A percentile compares a stretch with the other conserved stretches of the same genome.
These are phyloP conservation scores for Calycina marina DNA, from an alignment of 2,329 filamentous ascomycete species.

Conservation along the genomic window DNA sequence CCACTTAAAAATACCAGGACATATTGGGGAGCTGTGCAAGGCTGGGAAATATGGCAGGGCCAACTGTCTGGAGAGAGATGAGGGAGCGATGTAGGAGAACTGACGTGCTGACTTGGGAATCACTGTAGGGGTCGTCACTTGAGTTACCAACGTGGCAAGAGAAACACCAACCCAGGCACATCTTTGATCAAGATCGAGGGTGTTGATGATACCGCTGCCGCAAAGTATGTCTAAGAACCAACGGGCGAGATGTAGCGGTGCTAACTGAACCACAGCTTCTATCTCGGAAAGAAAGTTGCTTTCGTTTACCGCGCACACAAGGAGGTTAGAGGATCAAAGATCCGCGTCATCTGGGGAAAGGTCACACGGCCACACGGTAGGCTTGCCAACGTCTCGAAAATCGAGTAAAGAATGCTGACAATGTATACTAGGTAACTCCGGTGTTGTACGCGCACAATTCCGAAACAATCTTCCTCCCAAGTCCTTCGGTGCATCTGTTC, in stretches of 20 bases:
- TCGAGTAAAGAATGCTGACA: too few species aligned
- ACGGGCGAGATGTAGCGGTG: background rate
- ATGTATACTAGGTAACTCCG: constrained; percentile 64
- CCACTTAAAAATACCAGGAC: constrained; percentile 8
- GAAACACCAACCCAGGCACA: constrained; percentile 78
- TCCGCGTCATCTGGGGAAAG: constrained; percentile 98
- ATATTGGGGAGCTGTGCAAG: background rate
- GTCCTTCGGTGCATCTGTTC: constrained; percentile 90
- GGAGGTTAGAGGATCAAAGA: constrained; percentile 95
- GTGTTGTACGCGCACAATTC: constrained; percentile 97
- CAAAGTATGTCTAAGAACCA: constrained; percentile 47
- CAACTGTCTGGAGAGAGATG: constrained; percentile 3
- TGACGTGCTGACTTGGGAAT: constrained; percentile 12
- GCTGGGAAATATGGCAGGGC: background rate
- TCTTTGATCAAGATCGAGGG: constrained; percentile 98
- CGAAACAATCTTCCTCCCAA: constrained; percentile 87
- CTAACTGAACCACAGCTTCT: constrained; percentile 46
- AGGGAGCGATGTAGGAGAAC: background rate
- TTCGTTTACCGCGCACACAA: constrained; percentile 95
- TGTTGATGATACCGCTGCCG: constrained; percentile 78
- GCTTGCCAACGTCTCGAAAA: too few species aligned
- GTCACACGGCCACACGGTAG: constrained; percentile 89
- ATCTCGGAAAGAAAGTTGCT: constrained; percentile 96
- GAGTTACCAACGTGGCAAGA: constrained; percentile 93
- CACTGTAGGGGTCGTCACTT: constrained; percentile 79